Conservation (phyloP, 495 filamentous ascomycete species). For the Tuber borchii region DNA sequence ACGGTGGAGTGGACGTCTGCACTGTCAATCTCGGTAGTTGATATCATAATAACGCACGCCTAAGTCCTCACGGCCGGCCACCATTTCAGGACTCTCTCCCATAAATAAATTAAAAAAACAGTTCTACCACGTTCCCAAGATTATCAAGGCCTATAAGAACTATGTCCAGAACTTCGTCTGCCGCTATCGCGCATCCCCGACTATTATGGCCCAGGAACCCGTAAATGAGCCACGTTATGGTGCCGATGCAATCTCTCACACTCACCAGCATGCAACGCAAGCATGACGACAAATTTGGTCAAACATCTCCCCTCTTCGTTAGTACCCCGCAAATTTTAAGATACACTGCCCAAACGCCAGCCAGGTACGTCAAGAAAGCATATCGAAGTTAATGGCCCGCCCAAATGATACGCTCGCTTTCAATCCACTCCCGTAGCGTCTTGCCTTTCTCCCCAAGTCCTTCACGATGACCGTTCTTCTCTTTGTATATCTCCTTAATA, state of each 20-base stretch:
- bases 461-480: constrained; percentile 46
- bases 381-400: not conserved
- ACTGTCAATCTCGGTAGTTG: constrained; percentile 46
- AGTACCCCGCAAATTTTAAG: not conserved
- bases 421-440: not conserved
- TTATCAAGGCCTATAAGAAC: constrained; percentile 44
- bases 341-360: constrained; percentile 39
- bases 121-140: constrained; percentile 47
- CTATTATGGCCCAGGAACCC: constrained; percentile 54
- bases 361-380: not conserved
- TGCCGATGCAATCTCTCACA: no score
- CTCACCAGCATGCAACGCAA: constrained; percentile 40
- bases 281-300: constrained; percentile 48
- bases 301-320: constrained; percentile 45
- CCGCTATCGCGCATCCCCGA: constrained; percentile 49
- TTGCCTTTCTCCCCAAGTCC: not conserved
- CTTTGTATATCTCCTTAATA: constrained; percentile 56
- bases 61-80: not conserved
- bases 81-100: not conserved
- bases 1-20: constrained; percentile 55
- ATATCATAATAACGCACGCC: constrained; percentile 46
- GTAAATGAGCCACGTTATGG: constrained; percentile 49
- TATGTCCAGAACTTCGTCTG: constrained; percentile 50
- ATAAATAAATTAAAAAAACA: not conserved
- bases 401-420: not conserved